Base-by-base conservation (phyloP, 1,139 yeast genomes). In the Taphrina pruni region DNA sequence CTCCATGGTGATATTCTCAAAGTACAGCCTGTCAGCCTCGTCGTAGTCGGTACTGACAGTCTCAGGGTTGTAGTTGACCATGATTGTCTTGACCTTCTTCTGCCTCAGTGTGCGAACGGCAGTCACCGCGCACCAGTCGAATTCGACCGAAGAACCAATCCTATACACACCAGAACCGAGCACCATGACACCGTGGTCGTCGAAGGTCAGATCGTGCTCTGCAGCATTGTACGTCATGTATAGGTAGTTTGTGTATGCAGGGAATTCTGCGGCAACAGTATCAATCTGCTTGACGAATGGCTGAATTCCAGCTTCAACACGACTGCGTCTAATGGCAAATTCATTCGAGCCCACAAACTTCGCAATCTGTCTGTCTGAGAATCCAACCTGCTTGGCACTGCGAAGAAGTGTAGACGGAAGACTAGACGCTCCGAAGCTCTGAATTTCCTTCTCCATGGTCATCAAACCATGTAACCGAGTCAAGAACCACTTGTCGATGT, bases 261-360 rank as follows among this genome's bases (percentile, higher is more conserved):
- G 99, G 87, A 94, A 94, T 80, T 94, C 99, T 69, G 99, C 99
- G 70, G 99, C 99, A 75, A 94, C 97, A 48, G 99, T 94, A 83
- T 94, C 99, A 76, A 94, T 94, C 82, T 93, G 97, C 81, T 94
- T 94, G 74, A 93, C 98, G 78, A 90, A 91, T 76, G 99, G 99
- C 73, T 87, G 81, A 73, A 94, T 87, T 72, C 96, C 96, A 70
- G 86, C 87, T 77, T 91, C 97, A 78, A 89, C 88, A 83, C 99
- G 88, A 76, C 89, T 82, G 79, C 96, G 86, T 81, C 99, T 88
- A 74, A 94, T 88, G 69, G 97, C 96, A 72, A 92, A 89, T 82
- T 94, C 99, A 78, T 91, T 93, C 69, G 97, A 90, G 77, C 88
- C 88, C 76, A 90, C 84, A 79, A 90, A 91, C 79, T 87, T 87